Conservation (phyloP, 192 early-diverging fungal genomes). For the Backusella liffmaniae region DNA sequence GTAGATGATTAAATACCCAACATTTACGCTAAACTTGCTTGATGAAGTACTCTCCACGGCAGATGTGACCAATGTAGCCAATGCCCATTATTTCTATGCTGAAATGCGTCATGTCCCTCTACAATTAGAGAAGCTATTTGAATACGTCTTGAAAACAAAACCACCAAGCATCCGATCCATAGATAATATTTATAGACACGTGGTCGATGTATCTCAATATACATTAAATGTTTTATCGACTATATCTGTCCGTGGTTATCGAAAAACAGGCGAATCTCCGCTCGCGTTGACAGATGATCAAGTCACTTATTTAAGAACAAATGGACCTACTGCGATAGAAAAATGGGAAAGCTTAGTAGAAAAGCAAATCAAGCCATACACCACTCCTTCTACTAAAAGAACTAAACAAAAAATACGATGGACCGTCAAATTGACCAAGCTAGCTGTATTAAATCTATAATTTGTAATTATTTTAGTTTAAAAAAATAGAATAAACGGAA, state of each 20-base stretch:
- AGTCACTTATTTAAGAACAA: background rate
- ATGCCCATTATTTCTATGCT: background rate
- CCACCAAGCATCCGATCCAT: background rate
- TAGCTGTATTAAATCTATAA: background rate
- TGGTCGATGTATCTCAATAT: constrained; percentile 1
- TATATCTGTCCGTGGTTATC: background rate
- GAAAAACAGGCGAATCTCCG: background rate
- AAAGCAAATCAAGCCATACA: background rate
- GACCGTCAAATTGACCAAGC: background rate
- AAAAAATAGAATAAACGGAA: background rate
- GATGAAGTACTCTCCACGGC: background rate
- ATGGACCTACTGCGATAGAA: background rate
- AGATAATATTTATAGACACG: background rate
- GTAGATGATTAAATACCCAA: constrained; percentile 10
- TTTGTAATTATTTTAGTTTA: background rate
- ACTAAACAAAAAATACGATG: background rate
- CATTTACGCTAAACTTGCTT: background rate
- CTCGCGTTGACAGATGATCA: background rate
- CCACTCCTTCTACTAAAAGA: background rate
- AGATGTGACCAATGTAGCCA: background rate
- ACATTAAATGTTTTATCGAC: background rate
- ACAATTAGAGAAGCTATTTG: constrained; percentile 7
- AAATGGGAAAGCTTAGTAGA: background rate
- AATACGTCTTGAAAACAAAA: background rate
- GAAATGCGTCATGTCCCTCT: background rate